phyloP scores from a whole-genome alignment of 1,284 basidiomycete species.

The Jaminaea rosea region DNA sequence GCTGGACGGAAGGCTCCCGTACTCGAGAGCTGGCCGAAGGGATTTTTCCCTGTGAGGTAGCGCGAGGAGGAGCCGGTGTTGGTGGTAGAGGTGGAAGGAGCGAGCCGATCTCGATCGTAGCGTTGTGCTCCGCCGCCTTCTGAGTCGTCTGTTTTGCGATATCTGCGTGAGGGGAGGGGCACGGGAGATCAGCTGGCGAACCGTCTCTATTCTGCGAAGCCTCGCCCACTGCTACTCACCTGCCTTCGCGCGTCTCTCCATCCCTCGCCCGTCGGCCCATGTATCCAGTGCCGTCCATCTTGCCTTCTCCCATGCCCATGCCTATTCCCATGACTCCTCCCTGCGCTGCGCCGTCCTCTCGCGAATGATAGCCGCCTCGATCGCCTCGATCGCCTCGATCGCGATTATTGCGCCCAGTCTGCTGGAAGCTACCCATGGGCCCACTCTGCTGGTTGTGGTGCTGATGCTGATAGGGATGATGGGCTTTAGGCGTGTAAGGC shows the following conservation, averaged over 20 bases:
- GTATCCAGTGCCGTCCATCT: too few species aligned
- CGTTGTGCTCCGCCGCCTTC: too few species aligned
- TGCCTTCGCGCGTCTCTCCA: too few species aligned
- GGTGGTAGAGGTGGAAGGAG: too few species aligned
- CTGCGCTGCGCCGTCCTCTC: background rate
- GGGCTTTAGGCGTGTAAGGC: conserved; percentile 56
- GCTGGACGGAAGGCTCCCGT: conserved; percentile 37
- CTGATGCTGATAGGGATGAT: conserved; percentile 56
- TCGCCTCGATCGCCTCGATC: conserved; percentile 11
- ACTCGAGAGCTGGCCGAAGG: conserved; percentile 36
- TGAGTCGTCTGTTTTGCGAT: too few species aligned
- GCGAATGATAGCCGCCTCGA: background rate
- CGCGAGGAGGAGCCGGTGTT: too few species aligned
- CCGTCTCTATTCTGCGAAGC: too few species aligned
- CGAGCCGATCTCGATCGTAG: too few species aligned
- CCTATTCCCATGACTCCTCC: conserved; percentile 2
- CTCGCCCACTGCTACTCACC: too few species aligned
- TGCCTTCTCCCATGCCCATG: background rate
- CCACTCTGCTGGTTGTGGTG: conserved; percentile 70
- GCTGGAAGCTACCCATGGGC: background rate
- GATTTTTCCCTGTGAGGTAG: conserved; percentile 37
- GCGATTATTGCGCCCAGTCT: conserved; percentile 1
- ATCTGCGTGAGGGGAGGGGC: too few species aligned
- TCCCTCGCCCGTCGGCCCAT: too few species aligned
- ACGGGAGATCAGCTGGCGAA: too few species aligned